A percentile compares a stretch with the other conserved stretches of the same genome.
These are phyloP conservation scores for Stenocarpella maydis DNA, from an alignment of 2,329 filamentous ascomycete species.

Conservation along the genomic window DNA sequence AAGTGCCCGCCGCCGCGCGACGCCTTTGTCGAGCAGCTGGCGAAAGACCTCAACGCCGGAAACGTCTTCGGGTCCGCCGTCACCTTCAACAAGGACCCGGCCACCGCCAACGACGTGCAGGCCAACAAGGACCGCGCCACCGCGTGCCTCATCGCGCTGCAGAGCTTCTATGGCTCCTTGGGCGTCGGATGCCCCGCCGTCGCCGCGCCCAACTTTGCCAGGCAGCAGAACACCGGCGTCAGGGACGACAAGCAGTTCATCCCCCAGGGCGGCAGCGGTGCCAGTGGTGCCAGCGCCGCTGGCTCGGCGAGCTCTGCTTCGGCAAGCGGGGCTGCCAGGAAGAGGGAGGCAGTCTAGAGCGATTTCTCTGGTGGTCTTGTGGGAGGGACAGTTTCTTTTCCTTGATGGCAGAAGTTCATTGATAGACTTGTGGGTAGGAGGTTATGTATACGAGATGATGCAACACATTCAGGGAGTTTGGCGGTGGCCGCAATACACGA, in stretches of 20 bases:
- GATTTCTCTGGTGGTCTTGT: neutral
- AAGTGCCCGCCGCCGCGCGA: conserved; percentile 47
- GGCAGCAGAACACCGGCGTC: conserved; percentile 9
- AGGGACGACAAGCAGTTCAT: conserved; percentile 22
- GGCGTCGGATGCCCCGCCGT: conserved; percentile 23
- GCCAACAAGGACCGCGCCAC: conserved; percentile 24
- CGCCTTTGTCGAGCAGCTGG: conserved; percentile 49
- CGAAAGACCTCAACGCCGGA: conserved; percentile 48
- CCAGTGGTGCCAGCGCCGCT: neutral
- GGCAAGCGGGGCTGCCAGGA: neutral
- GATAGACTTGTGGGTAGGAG: no score
- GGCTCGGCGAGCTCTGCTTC: neutral
- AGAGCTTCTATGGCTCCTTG: conserved; percentile 24
- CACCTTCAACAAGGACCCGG: conserved; percentile 18
- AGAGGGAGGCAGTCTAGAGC: neutral
- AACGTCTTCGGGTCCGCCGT: conserved; percentile 40
- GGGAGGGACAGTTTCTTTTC: neutral
- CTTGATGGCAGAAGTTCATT: neutral
- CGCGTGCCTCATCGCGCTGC: conserved; percentile 14
- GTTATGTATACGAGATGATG: no score
- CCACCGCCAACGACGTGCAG: conserved; percentile 7
- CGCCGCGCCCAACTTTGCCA: conserved; percentile 23
- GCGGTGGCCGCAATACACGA: neutral
- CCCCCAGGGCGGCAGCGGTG: neutral
- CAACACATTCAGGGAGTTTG: neutral